Conservation (phyloP, 2,329 filamentous ascomycete genomes). For the Cladosporium velox region DNA sequence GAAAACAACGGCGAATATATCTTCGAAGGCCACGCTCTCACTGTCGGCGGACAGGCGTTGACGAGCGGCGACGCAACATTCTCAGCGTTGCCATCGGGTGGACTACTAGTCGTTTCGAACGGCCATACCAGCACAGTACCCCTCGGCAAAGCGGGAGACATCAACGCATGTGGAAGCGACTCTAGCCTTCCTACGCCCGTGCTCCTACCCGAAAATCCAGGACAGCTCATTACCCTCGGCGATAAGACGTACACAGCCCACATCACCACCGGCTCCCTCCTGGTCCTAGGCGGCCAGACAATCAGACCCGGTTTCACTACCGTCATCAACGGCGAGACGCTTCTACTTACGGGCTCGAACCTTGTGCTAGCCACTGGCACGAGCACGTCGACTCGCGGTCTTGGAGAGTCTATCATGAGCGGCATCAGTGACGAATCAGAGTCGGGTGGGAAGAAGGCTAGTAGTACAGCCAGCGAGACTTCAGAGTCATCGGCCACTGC, state of each 20-base stretch:
- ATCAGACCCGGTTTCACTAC: background rate
- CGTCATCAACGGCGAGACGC: constrained; percentile 8
- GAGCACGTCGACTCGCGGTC: background rate
- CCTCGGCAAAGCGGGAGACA: background rate
- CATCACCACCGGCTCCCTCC: background rate
- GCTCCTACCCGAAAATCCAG: background rate
- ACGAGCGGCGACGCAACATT: background rate
- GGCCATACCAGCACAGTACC: background rate
- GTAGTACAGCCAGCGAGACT: background rate
- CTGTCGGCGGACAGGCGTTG: background rate
- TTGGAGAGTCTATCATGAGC: constrained; percentile 8
- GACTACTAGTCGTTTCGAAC: background rate
- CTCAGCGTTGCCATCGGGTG: background rate
- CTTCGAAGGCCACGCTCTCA: background rate
- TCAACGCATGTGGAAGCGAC: background rate
- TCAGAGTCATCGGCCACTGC: background rate
- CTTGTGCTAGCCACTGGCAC: constrained; percentile 2
- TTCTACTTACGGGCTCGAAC: constrained; percentile 4
- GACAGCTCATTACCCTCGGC: constrained; percentile 12
- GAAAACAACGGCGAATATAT: background rate
- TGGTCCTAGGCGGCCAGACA: constrained; percentile 13
- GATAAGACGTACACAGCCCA: constrained; percentile 9
- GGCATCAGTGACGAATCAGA: background rate
- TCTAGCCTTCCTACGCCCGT: background rate
- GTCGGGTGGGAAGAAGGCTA: background rate